Evolutionary conservation across 306 rosid species (phyloP), one percentile per base, ranked within the genome.

Genomic region (Datisca glomerata): DNA sequence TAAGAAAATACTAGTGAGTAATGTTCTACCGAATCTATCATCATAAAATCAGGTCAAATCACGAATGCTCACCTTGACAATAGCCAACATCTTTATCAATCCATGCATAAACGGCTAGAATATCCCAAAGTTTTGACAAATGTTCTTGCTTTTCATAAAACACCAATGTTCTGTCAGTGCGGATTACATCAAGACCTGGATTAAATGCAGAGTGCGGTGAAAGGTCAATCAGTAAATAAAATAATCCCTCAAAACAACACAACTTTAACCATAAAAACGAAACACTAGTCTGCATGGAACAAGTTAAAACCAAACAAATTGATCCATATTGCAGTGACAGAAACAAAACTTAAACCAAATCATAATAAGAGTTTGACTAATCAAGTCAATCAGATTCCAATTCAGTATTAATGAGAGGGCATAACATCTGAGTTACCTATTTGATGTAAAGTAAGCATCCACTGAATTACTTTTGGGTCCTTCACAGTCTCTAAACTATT

Each of bases 381-480:
- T n/a, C n/a, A n/a, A n/a, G n/a, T n/a, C n/a, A n/a, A n/a, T n/a
- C n/a, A n/a, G n/a, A n/a, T n/a, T n/a, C n/a, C n/a, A n/a, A n/a
- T n/a, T n/a, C n/a, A n/a, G n/a, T n/a, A n/a, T n/a, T n/a, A n/a
- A n/a, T n/a, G n/a, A n/a, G n/a, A n/a, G 24, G 10, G 8, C 10
- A 18, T 9, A 55, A 57, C 47, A 25, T 32, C 24, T 42, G 37
- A 71, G 93, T 39, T 37, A 91, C 98, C 98, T 66, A 84, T 91
- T 66, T 91, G 98, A 80, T 91, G 98, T 33, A 91, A 78, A 55
- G 94, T 91, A 64, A 73, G 85, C 92, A 91, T 47, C 98, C 98
- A 91, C 62, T 91, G 94, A 57, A 80, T 63, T 61, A 73, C 57
- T 69, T 64, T 80, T 66, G 75, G 73, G 65, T 84, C 94, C 32